Evolutionary conservation across 345 rosid genomes (phyloP).

Genomic region (Eucalyptus cloeziana): DNA sequence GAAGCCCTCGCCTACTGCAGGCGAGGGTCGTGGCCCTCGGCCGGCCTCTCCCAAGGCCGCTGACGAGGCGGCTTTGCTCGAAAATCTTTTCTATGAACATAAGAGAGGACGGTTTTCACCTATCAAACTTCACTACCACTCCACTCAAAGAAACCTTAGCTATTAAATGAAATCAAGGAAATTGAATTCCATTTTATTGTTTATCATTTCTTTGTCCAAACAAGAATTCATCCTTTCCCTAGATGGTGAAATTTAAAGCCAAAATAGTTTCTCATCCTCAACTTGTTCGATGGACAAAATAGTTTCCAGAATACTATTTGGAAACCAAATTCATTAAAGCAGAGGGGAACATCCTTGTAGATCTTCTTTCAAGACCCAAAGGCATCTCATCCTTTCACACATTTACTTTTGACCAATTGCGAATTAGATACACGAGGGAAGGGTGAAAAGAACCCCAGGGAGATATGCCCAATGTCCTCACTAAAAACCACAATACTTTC

Average conservation of each 20-base stretch:
- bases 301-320: neutral
- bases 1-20: too few species aligned
- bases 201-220: neutral
- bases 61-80: too few species aligned
- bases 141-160: neutral
- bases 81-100: neutral
- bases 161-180: neutral
- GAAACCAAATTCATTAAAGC: neutral
- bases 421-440: too few species aligned
- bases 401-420: too few species aligned
- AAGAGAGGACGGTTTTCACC: neutral
- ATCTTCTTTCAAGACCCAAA: too few species aligned
- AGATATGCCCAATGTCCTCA: too few species aligned
- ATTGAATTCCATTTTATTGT: neutral
- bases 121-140: accelerated
- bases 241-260: neutral
- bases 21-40: too few species aligned
- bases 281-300: neutral
- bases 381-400: too few species aligned
- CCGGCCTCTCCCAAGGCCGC: too few species aligned
- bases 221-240: neutral
- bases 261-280: neutral
- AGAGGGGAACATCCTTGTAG: neutral
- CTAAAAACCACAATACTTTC: too few species aligned
- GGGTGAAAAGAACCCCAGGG: too few species aligned